Evolutionary conservation across 2,329 filamentous ascomycete genomes (phyloP).

Genomic region (Apiospora koreana): DNA sequence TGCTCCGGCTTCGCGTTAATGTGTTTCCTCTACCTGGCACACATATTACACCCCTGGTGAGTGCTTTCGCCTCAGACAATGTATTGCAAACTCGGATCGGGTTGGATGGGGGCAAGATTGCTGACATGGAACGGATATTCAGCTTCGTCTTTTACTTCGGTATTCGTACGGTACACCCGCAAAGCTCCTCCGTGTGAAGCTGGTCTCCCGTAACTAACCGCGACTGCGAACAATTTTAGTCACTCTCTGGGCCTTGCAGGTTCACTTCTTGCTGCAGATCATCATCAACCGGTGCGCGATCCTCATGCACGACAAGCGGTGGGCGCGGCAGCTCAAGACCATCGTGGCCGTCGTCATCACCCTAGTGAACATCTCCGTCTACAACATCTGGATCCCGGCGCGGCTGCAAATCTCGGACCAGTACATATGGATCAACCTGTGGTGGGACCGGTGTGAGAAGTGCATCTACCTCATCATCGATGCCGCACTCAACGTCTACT

Average conservation of each 20-base stretch:
- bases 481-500: slow-evolving; percentile 49
- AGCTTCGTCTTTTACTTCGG: neutral
- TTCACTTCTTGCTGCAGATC: slow-evolving; percentile 54
- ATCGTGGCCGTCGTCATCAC: slow-evolving; percentile 45
- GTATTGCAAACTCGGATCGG: no score
- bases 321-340: slow-evolving; percentile 43
- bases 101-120: neutral
- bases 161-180: slow-evolving; percentile 8
- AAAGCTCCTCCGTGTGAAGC: neutral
- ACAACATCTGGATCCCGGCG: slow-evolving; percentile 55
- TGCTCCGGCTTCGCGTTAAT: slow-evolving; percentile 44
- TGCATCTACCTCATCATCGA: slow-evolving; percentile 51
- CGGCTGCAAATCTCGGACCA: slow-evolving; percentile 41
- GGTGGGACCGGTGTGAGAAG: slow-evolving; percentile 56
- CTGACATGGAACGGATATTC: neutral
- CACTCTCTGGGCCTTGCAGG: slow-evolving; percentile 43
- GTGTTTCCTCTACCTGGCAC: slow-evolving; percentile 23
- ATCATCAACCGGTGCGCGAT: slow-evolving; percentile 54
- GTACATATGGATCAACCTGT: slow-evolving; percentile 46
- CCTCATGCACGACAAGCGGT: slow-evolving; percentile 41
- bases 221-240: slow-evolving; percentile 14
- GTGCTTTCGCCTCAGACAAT: no score
- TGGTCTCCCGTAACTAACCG: neutral
- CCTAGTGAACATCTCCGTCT: slow-evolving; percentile 52
- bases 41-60: slow-evolving; percentile 19